Evolutionary conservation across 2,329 filamentous ascomycete species (phyloP), one percentile per base, ranked within the genome.

Genomic region (Aureobasidium sp.): DNA sequence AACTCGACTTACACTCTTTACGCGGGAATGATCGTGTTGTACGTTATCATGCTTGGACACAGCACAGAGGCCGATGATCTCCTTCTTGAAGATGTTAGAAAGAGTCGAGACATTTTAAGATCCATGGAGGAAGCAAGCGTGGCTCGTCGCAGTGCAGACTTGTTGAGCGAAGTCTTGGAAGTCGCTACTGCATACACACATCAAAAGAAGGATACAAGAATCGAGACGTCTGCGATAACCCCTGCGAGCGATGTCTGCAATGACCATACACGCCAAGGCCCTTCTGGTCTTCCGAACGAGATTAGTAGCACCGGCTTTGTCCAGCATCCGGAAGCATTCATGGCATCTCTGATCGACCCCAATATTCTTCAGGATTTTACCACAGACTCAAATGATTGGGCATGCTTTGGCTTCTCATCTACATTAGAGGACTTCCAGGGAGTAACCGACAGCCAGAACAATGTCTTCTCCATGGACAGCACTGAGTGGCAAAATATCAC

Each of bases 1-100:
- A 71, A 70, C 36, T 70, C 70, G 42, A 72, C 71, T 16, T 72
- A 72, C 57, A 67, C 69, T 8, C 63, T 72, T n/a, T 71, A 72
- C 59, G 70, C 69, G 6, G 67, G 66, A 59, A 72, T 72, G 69
- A 72, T 73, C 32, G 64, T 72, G 27, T 68, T 73, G 8, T 67
- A 72, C 48, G 62, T 69, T n/a, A 54, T 72, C 9, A 64, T 72
- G 41, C 48, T 53, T 14, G 58, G 58, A 29, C 27, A 50, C 21
- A 39, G 32, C 25, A 48, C 48, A 16, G 27, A 48, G 10, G 14
- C 48, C 36, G 66, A 65, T 5, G 62, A 65, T 29, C 63, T 66
- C 34, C 65, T 71, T n/a, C 49, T 72, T 8, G 37, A 59, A 2
- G 68, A 69, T 34, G 69, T 72, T 2, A 68, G 71, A 42, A 71